phyloP scores from a whole-genome alignment of 345 rosid genomes.

The Aquilaria sinensis region DNA sequence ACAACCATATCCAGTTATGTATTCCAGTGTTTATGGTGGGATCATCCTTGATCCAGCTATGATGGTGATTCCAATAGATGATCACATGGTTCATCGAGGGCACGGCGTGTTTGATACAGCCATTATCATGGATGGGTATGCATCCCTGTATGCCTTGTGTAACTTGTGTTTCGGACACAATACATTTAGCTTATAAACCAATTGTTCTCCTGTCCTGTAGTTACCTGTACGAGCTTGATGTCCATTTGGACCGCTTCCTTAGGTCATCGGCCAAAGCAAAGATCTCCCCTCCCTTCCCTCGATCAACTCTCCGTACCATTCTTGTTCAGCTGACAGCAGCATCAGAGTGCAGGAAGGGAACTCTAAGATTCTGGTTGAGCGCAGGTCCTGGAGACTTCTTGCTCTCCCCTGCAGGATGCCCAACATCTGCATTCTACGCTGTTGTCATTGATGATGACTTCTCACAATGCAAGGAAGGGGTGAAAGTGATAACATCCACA shows the following conservation, averaged over 20 bases:
- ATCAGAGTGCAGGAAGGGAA: conserved; percentile 55
- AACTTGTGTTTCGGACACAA: not conserved
- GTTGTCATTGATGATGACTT: conserved; percentile 47
- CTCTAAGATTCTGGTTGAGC: conserved; percentile 57
- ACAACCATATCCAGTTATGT: conserved; percentile 65
- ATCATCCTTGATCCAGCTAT: conserved; percentile 60
- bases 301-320: conserved; percentile 51
- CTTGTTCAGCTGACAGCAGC: conserved; percentile 47
- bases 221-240: conserved; percentile 58
- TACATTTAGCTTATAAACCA: not conserved
- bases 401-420: conserved; percentile 56
- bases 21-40: conserved; percentile 61
- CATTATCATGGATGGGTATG: conserved; percentile 53
- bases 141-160: not conserved
- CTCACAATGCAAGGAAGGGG: conserved; percentile 49
- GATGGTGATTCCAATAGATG: conserved; percentile 71
- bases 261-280: conserved; percentile 53
- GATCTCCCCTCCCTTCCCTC: conserved; percentile 53
- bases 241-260: conserved; percentile 55
- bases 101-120: conserved; percentile 77
- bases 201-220: conserved; percentile 17
- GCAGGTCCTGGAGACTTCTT: conserved; percentile 68
- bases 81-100: conserved; percentile 77
- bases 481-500: conserved; percentile 54
- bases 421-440: conserved; percentile 61